Evolutionary conservation across 2,329 filamentous ascomycete genomes (phyloP).

Genomic region (Scedosporium apiospermum): DNA sequence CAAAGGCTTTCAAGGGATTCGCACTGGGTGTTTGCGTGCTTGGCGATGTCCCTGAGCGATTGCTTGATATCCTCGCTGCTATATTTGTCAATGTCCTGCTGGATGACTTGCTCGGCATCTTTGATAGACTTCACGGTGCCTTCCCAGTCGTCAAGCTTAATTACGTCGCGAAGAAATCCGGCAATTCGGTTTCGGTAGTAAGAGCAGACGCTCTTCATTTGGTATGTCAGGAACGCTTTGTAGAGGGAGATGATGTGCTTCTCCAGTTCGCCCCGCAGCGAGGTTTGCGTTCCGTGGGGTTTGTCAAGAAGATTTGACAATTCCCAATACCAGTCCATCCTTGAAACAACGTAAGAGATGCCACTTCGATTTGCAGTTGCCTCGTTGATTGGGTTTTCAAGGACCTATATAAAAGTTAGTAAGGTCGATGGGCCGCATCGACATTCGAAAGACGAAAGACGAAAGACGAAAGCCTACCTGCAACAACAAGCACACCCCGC

Average conservation of each 20-base stretch:
- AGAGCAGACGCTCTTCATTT: conserved; percentile 28
- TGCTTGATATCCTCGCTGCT: not conserved
- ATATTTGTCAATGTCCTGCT: conserved; percentile 1
- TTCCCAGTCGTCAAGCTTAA: conserved; percentile 17
- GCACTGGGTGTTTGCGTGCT: not conserved
- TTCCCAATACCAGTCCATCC: conserved; percentile 29
- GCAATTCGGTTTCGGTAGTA: conserved; percentile 20
- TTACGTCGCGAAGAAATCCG: conserved; percentile 18
- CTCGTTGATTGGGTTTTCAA: conserved; percentile 19
- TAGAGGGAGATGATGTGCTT: conserved; percentile 24
- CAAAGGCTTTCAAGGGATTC: not conserved
- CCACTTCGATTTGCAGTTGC: conserved; percentile 21
- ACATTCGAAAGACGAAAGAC: not conserved
- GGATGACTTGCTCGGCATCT: conserved; percentile 1
- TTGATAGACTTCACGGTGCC: not conserved
- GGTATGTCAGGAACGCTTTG: conserved; percentile 26
- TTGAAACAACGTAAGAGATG: conserved; percentile 23
- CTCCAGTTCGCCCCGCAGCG: conserved; percentile 11
- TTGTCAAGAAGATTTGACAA: conserved; percentile 17
- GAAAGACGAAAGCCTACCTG: conserved; percentile 15
- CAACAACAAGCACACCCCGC: conserved; percentile 22
- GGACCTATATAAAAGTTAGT: conserved; percentile 15
- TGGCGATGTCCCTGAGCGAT: not conserved
- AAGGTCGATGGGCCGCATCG: conserved; percentile 7
- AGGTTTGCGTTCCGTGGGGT: not conserved